Evolutionary conservation across 768 basidiomycete genomes (phyloP).

Genomic region (Russula brevipes): DNA sequence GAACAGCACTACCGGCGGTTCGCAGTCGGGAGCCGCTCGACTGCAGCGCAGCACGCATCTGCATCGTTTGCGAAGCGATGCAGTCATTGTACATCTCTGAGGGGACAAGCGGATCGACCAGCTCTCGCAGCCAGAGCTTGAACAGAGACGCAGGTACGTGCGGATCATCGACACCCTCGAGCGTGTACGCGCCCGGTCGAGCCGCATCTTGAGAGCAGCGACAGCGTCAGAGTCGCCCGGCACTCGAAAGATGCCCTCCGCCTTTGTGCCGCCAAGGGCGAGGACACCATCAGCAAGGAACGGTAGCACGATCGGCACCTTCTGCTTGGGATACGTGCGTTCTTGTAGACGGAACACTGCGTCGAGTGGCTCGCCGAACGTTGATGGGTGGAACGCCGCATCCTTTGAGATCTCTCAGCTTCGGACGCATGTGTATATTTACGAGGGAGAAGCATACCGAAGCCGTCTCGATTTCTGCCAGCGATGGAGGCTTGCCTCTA

Average conservation of each 20-base stretch:
- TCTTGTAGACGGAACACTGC: constrained; percentile 80
- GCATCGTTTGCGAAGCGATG: constrained; percentile 62
- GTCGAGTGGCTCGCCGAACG: constrained; percentile 87
- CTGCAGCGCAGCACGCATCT: constrained; percentile 64
- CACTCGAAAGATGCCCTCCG: constrained; percentile 90
- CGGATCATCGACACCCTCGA: constrained; percentile 87
- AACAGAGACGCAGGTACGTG: constrained; percentile 84
- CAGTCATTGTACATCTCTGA: constrained; percentile 91
- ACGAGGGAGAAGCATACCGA: constrained; percentile 46
- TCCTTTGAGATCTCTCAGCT: constrained; percentile 43
- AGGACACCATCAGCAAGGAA: constrained; percentile 92
- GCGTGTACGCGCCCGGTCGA: constrained; percentile 85
- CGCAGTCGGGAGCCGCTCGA: constrained; percentile 77
- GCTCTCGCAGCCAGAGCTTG: constrained; percentile 91
- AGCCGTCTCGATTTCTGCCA: constrained; percentile 87
- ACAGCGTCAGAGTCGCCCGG: constrained; percentile 89
- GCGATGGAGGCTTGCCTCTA: constrained; percentile 73
- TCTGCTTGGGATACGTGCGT: constrained; percentile 77
- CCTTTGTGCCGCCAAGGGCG: constrained; percentile 74
- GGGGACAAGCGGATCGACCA: constrained; percentile 88
- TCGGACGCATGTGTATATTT: background rate
- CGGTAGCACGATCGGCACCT: constrained; percentile 88
- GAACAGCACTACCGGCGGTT: constrained; percentile 85
- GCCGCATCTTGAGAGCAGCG: constrained; percentile 80
- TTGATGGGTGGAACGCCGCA: constrained; percentile 92